Evolutionary conservation across 2,329 filamentous ascomycete species (phyloP).

Genomic region (Aspergillus pseudonomiae): DNA sequence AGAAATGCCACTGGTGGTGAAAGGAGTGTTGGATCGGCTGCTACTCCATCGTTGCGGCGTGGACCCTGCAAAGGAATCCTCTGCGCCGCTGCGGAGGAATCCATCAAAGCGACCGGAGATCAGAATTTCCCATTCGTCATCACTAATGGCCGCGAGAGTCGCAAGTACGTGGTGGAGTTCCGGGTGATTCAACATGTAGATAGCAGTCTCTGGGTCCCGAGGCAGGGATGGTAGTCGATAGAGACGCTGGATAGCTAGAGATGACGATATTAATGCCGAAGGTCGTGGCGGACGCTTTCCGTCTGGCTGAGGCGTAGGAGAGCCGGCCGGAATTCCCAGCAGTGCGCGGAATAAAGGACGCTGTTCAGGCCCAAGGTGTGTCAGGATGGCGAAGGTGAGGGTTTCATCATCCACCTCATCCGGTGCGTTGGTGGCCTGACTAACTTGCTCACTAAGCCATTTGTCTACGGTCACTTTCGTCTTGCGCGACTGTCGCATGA

Average conservation of each 20-base stretch:
- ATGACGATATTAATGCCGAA: slow-evolving; percentile 73
- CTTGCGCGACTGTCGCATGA: slow-evolving; percentile 87
- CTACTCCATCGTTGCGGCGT: slow-evolving; percentile 37
- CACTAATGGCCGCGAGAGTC: slow-evolving; percentile 83
- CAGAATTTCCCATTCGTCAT: slow-evolving; percentile 95
- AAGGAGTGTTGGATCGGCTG: slow-evolving; percentile 43
- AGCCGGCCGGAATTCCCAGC: slow-evolving; percentile 61
- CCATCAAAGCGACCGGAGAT: slow-evolving; percentile 93
- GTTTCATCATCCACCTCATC: slow-evolving; percentile 95
- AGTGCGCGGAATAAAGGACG: slow-evolving; percentile 82
- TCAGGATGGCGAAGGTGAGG: slow-evolving; percentile 88
- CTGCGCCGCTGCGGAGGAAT: slow-evolving; percentile 91
- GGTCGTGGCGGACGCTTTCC: slow-evolving; percentile 72
- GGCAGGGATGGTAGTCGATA: slow-evolving; percentile 75
- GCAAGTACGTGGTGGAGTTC: slow-evolving; percentile 82
- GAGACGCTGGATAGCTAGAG: slow-evolving; percentile 78
- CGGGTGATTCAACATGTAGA: slow-evolving; percentile 83
- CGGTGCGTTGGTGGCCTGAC: slow-evolving; percentile 72
- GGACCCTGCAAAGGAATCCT: slow-evolving; percentile 50
- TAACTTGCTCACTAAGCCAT: slow-evolving; percentile 82
- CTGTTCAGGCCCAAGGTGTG: slow-evolving; percentile 75
- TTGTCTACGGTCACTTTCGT: slow-evolving; percentile 87
- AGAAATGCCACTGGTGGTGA: slow-evolving; percentile 35
- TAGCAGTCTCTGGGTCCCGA: slow-evolving; percentile 81
- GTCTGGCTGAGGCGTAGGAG: slow-evolving; percentile 61